These are phyloP conservation scores for Phycomyces nitens DNA, from an alignment of 192 early-diverging fungal species.

Conservation along the genomic window DNA sequence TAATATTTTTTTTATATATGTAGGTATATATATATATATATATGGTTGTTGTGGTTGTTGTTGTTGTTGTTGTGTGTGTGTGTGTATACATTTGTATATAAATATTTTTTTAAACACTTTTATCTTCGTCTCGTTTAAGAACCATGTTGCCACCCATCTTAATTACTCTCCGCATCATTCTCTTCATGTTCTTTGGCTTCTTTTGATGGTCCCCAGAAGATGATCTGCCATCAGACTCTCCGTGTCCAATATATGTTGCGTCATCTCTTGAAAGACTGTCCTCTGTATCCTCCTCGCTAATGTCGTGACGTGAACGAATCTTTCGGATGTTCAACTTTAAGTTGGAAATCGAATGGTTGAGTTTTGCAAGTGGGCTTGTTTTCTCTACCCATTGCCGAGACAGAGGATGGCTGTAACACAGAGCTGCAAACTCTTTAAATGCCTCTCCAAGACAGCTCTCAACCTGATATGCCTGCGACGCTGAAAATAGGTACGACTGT, in stretches of 20 bases:
- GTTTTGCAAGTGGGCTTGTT: conserved; percentile 7
- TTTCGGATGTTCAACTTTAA: conserved; percentile 13
- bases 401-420: neutral
- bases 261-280: no score
- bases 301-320: conserved; percentile 13
- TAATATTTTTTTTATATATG: no score
- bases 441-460: conserved; percentile 9
- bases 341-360: conserved; percentile 13
- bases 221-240: neutral
- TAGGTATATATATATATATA: no score
- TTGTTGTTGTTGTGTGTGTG: no score
- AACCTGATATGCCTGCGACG: neutral
- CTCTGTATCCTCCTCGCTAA: neutral
- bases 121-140: no score
- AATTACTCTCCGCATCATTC: conserved; percentile 10
- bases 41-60: no score
- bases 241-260: neutral
- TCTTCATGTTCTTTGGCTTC: conserved; percentile 12
- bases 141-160: conserved; percentile 8
- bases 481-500: conserved; percentile 11
- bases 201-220: neutral
- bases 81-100: no score
- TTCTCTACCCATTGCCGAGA: neutral
- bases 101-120: no score
- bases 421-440: conserved; percentile 14